phyloP scores from a whole-genome alignment of 108 stramenopile species.

The Nannochloropsis salina region DNA sequence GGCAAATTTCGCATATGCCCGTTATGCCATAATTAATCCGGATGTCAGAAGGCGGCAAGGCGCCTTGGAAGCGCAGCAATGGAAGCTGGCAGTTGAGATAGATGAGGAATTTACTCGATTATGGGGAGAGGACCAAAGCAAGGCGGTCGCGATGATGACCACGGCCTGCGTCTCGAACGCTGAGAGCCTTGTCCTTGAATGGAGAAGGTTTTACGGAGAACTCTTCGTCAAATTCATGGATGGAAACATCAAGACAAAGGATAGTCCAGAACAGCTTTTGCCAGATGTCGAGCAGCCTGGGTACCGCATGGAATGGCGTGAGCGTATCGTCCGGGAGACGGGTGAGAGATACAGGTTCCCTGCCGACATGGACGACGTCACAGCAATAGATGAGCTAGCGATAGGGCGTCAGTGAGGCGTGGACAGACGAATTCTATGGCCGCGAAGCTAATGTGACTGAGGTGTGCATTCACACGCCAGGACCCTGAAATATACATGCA shows the following conservation, averaged over 20 bases:
- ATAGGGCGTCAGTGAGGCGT: too few relatives aligned
- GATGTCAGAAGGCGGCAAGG: slow-evolving; percentile 52
- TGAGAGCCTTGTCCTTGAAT: slow-evolving; percentile 50
- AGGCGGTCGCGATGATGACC: slow-evolving; percentile 53
- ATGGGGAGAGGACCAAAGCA: slow-evolving; percentile 29
- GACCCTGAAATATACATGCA: too few relatives aligned
- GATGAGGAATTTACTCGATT: slow-evolving; percentile 46
- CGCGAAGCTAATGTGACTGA: too few relatives aligned
- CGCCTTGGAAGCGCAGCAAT: slow-evolving; percentile 39
- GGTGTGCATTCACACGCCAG: too few relatives aligned
- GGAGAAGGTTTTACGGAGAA: slow-evolving; percentile 61
- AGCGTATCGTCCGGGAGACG: slow-evolving; percentile 60
- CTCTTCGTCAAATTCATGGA: slow-evolving; percentile 64
- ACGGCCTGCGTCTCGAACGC: slow-evolving; percentile 47
- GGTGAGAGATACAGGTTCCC: slow-evolving; percentile 21
- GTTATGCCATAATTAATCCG: slow-evolving; percentile 61
- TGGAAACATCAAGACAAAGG: slow-evolving; percentile 53
- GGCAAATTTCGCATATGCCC: slow-evolving; percentile 59
- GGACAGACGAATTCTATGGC: too few relatives aligned
- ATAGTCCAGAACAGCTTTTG: slow-evolving; percentile 50
- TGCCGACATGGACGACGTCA: too few relatives aligned
- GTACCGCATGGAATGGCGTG: slow-evolving; percentile 47
- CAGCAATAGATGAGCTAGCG: too few relatives aligned
- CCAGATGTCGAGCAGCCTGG: slow-evolving; percentile 53
- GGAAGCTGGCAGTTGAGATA: slow-evolving; percentile 30